Evolutionary conservation across 2,329 filamentous ascomycete genomes (phyloP), one percentile per base, ranked within the genome.

Genomic region (Neospermospora avenae): DNA sequence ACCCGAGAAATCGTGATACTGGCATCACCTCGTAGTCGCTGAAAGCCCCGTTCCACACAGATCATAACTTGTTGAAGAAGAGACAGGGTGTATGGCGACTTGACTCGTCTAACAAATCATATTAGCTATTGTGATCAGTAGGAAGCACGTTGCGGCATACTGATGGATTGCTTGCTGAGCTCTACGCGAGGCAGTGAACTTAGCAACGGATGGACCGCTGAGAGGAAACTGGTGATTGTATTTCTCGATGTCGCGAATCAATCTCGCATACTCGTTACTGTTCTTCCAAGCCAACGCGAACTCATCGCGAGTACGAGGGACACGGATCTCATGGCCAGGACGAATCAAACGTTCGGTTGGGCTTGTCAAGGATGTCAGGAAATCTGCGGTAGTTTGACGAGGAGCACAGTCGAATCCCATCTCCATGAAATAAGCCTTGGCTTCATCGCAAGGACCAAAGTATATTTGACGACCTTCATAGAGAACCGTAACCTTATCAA

Each of bases 21-120:
- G 11, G 64, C 63, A 71, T 96, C 92, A 49, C 88, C 89, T 60
- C 80, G 81, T 11, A 96, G 79, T 55, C 92, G 84, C 69, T 84
- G 83, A 77, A 88, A 93, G 90, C 74, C 93, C 85, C 7, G 62
- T 55, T 68, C 87, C 90, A 89, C 59, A 61, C 91, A 78, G 20
- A 87, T 79, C 13, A 96, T 79, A 53, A 65, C 45, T 49, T 67
- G 65, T n/a, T 65, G 61, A 41, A 42, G 42, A 10, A 64, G 22
- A 0, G 90, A 92, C 31, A 96, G 78, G 1, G 90, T 96, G 74
- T 87, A 96, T 0, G 92, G 91, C 1, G 90, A 95, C 72, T 61
- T 31, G n/a, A 60, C 58, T 10, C 63, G 55, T 41, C 65, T 67
- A 6, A 6, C 82, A 82, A 22, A 35, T 22, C 20, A 72, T 66